A percentile compares a stretch with the other conserved stretches of the same genome.
These are phyloP conservation scores for Calocybe gambosa DNA, from an alignment of 1,284 basidiomycete genomes.

Conservation along the genomic window DNA sequence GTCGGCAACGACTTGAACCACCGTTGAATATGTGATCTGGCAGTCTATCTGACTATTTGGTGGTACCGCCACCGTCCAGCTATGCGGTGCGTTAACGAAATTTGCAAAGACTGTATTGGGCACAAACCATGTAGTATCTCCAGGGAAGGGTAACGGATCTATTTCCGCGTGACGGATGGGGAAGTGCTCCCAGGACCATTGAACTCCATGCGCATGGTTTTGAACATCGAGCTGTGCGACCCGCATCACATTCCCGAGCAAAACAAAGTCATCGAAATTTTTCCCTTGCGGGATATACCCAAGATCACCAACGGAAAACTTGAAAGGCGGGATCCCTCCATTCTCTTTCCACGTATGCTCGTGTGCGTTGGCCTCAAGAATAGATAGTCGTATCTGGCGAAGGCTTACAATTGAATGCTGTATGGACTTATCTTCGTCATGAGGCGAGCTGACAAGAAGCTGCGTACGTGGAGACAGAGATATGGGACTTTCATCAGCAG, in stretches of 20 bases:
- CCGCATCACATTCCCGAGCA: slow-evolving; percentile 34
- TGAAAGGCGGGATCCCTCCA: slow-evolving; percentile 29
- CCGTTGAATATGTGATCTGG: slow-evolving; percentile 30
- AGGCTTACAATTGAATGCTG: slow-evolving; percentile 25
- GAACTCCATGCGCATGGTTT: slow-evolving; percentile 19
- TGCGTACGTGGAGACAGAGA: slow-evolving; percentile 25
- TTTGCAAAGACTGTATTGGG: neutral
- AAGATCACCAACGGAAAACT: slow-evolving; percentile 39
- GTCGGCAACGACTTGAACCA: slow-evolving; percentile 25
- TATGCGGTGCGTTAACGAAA: slow-evolving; percentile 13
- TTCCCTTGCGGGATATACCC: slow-evolving; percentile 36
- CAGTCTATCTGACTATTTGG: slow-evolving; percentile 32
- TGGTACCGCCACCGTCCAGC: slow-evolving; percentile 42
- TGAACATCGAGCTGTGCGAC: slow-evolving; percentile 20
- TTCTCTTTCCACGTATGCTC: slow-evolving; percentile 37
- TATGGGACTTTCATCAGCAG: slow-evolving; percentile 24
- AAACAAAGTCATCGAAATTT: slow-evolving; percentile 33
- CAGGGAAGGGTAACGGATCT: slow-evolving; percentile 26
- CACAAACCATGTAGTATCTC: slow-evolving; percentile 33
- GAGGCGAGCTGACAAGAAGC: slow-evolving; percentile 26
- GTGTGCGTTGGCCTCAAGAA: slow-evolving; percentile 30
- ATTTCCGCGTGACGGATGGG: slow-evolving; percentile 23
- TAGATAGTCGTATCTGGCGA: slow-evolving; percentile 32
- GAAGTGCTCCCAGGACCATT: slow-evolving; percentile 32
- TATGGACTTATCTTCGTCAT: slow-evolving; percentile 17